Conservation (phyloP, 148 eudicot species). For the Fagopyrum esculentum region DNA sequence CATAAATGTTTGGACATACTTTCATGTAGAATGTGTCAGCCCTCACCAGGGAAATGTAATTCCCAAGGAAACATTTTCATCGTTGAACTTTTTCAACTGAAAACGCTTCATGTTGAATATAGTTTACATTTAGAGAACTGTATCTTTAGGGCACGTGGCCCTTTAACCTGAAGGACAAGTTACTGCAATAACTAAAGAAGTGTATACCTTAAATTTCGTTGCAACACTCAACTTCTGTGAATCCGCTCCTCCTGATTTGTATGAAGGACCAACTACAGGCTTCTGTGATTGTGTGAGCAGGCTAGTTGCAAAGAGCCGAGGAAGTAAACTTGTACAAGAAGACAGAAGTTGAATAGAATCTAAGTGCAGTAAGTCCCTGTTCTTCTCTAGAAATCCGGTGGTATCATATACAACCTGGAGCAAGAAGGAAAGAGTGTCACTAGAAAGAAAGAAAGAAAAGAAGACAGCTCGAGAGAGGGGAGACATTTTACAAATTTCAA, state of each 20-base stretch:
- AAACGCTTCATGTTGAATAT: background rate
- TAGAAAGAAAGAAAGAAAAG: background rate
- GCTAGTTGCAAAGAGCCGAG: constrained; percentile 72
- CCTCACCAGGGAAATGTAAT: background rate
- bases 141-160: background rate
- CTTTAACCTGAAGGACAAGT: background rate
- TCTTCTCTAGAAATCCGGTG: constrained; percentile 89
- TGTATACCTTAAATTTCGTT: constrained; percentile 80
- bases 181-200: background rate
- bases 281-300: constrained; percentile 76
- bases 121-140: background rate
- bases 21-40: background rate
- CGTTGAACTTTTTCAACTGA: background rate
- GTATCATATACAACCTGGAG: constrained; percentile 82
- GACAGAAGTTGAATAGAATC: constrained; percentile 80
- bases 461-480: background rate
- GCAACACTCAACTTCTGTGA: constrained; percentile 92
- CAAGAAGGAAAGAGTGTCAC: background rate
- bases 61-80: background rate
- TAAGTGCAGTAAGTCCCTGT: constrained; percentile 78
- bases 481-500: background rate
- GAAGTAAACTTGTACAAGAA: constrained; percentile 66
- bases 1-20: background rate
- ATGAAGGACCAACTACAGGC: constrained; percentile 67
- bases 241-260: constrained; percentile 96